Conservation (phyloP, 2,329 filamentous ascomycete genomes). For the Paecilomyces sp. region DNA sequence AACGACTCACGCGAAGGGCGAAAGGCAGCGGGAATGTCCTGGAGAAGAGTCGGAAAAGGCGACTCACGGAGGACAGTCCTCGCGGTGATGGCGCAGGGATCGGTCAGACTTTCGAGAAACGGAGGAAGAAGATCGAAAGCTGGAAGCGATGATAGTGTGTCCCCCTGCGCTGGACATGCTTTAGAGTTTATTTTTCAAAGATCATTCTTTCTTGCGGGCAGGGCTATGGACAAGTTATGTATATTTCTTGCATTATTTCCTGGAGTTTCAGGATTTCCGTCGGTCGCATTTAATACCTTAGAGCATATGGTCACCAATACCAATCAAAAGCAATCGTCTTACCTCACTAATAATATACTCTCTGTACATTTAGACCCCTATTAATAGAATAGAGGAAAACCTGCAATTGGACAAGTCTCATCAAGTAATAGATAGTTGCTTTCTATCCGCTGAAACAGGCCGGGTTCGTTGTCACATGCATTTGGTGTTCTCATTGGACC, state of each 20-base stretch:
- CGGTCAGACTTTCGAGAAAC: constrained; percentile 53
- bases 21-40: constrained; percentile 50
- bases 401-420: too few relatives aligned
- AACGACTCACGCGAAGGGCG: constrained; percentile 68
- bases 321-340: neutral
- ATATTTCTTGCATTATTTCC: neutral
- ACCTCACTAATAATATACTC: too few relatives aligned
- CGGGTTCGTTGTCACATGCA: neutral
- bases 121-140: constrained; percentile 37
- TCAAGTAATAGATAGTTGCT: too few relatives aligned
- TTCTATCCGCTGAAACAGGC: neutral
- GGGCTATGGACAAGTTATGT: neutral
- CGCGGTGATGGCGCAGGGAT: constrained; percentile 57
- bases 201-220: neutral
- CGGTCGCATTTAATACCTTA: neutral
- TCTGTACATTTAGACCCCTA: too few relatives aligned
- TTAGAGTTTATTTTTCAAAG: neutral
- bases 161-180: neutral
- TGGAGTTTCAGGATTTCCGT: neutral
- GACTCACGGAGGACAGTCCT: constrained; percentile 62
- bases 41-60: constrained; percentile 82
- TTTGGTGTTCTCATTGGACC: neutral
- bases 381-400: too few relatives aligned
- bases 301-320: neutral
- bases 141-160: constrained; percentile 21